Base-by-base conservation (phyloP, 2,329 filamentous ascomycete species). In the Aspergillus niger region DNA sequence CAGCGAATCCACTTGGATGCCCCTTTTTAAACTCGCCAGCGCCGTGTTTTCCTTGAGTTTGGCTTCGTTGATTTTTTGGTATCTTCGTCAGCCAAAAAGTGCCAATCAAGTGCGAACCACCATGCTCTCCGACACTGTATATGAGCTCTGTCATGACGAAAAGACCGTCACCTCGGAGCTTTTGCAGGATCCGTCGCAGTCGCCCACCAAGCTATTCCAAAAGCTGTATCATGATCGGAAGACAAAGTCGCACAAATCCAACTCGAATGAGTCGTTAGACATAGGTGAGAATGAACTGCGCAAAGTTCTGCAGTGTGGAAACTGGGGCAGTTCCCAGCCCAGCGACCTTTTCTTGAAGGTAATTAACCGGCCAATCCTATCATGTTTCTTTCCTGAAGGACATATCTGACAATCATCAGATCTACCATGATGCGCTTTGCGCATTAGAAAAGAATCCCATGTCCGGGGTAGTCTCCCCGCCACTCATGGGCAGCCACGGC, bases 291-390 rank as follows among this genome's bases (percentile, higher is more conserved):
- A 44, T 51, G 81, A 83, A 30, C 70, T 90, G 26, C 74, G 84
- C 41, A 80, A 77, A 48, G 87, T 87, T 1, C 75, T 77, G 7
- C 70, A 80, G 58, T 91, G 89, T 70, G 90, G 90, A 2, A 86
- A 84, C 55, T 93, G 89, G 85, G 89, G 88, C 0, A 70, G 81
- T 0, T 81, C 82, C 1, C 74, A 80, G 55, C 91, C 89, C 0
- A 90, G 87, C 63, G 81, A 87, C 15, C 75, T 92, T 0, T 93
- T 93, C 70, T 74, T 91, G 5, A 80, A 79, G 69, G 86, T 63
- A 63, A 76, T 11, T 2, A 56, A 39, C 5, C 24, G 22, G 22
- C 5, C 8, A 11, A 24, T 49, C 20, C 26, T 2, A 5, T 48
- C 15, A 15, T 13, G 20, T 10, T 11, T 3, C 10, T 6, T 2